Percentiles rank a stretch among this genome's conserved stretches.
These are phyloP conservation scores for Cryptosporidium viatorum DNA, from an alignment of 169 alveolate species.

Conservation along the genomic window DNA sequence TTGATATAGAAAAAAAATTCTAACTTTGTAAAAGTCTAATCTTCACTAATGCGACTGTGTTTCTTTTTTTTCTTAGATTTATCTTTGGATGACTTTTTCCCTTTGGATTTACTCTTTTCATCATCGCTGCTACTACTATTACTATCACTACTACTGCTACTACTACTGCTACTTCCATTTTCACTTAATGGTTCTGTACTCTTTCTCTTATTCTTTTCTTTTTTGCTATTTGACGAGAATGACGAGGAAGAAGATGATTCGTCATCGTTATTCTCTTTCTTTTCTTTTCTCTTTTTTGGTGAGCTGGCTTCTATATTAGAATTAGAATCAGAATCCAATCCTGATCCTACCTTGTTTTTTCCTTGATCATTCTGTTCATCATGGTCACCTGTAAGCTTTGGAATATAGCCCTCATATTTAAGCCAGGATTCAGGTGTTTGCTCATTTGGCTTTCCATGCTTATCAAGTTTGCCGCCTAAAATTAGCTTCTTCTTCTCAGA, in stretches of 20 bases:
- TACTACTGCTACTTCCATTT: constrained; percentile 2
- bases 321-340: neutral
- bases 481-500: constrained; percentile 97
- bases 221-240: neutral
- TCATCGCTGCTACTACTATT: neutral
- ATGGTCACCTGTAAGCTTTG: constrained; percentile 84
- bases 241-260: neutral
- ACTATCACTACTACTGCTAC: neutral
- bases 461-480: constrained; percentile 94
- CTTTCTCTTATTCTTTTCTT: constrained; percentile 35
- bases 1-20: neutral
- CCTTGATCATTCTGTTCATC: constrained; percentile 64
- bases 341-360: neutral
- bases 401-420: constrained; percentile 87
- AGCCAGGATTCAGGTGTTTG: constrained; percentile 95
- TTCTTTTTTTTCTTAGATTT: constrained; percentile 46
- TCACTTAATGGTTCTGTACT: constrained; percentile 4
- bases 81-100: constrained; percentile 36
- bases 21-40: neutral
- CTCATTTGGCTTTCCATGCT: constrained; percentile 94
- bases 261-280: neutral
- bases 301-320: neutral
- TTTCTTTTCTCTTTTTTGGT: neutral
- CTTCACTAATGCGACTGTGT: neutral
- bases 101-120: neutral